Evolutionary conservation across 1,284 basidiomycete species (phyloP).

Genomic region (Cystobasidium pallidum): DNA sequence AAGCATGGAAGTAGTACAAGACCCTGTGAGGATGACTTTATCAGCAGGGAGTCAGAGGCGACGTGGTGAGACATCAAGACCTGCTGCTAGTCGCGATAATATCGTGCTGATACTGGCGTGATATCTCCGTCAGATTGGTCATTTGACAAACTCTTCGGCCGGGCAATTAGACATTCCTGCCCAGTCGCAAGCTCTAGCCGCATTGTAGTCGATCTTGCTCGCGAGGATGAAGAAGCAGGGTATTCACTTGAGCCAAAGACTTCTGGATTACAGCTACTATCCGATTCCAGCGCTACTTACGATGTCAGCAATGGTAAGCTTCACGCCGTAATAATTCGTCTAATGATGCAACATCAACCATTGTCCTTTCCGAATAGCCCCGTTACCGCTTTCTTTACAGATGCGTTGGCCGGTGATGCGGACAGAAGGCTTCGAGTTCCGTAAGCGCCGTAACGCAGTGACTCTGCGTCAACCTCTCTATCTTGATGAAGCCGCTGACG

Average conservation of each 20-base stretch:
- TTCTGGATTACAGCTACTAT: constrained; percentile 10
- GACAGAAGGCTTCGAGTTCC: constrained; percentile 54
- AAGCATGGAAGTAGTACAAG: constrained; percentile 78
- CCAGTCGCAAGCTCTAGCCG: constrained; percentile 61
- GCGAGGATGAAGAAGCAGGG: constrained; percentile 32
- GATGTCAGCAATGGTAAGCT: constrained; percentile 55
- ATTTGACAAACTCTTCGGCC: constrained; percentile 72
- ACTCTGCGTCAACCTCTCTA: too few species aligned
- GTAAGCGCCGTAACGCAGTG: constrained; percentile 13
- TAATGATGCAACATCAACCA: constrained; percentile 56
- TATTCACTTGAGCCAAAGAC: constrained; percentile 28
- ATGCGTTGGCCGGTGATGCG: constrained; percentile 62
- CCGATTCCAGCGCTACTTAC: constrained; percentile 59
- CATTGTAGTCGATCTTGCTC: constrained; percentile 10
- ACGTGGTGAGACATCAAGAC: constrained; percentile 64
- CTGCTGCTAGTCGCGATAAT: too few species aligned
- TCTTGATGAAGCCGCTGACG: too few species aligned
- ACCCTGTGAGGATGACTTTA: constrained; percentile 68
- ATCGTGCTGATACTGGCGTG: too few species aligned
- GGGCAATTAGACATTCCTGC: constrained; percentile 62
- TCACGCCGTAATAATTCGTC: neutral
- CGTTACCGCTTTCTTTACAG: constrained; percentile 62
- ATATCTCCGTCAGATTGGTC: constrained; percentile 69
- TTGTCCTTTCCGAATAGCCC: constrained; percentile 54
- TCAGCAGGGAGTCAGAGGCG: constrained; percentile 57